Base-by-base conservation (phyloP, 2,329 filamentous ascomycete species). In the Blastomyces parvus region DNA sequence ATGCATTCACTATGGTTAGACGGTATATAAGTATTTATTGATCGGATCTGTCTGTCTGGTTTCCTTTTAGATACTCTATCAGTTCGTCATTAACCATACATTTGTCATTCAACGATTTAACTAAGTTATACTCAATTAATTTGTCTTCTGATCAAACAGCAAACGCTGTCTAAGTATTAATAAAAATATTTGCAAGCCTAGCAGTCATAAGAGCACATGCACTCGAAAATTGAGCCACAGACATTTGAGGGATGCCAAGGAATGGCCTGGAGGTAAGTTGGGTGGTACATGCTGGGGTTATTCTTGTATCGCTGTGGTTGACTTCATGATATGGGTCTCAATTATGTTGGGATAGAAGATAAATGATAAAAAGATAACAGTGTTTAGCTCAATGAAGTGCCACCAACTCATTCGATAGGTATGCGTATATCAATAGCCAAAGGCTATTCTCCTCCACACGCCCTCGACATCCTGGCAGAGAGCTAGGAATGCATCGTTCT, bases 401-500 rank as follows among this genome's bases (percentile, higher is more conserved):
- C 52, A n/a, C 19, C 19, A n/a, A 48, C 60, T 27, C n/a, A 13
- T 11, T 50, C 13, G 46, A 50, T 50, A 3, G 9, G 46, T 50
- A 50, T 50, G 22, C 9, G 46, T 40, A 11, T 17, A 38, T 63
- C 63, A 69, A 56, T 64, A 66, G 1, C 77, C 77, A 67, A 78
- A 73, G 6, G 72, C 74, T 68, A 78, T 71, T 14, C 77, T 69
- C 59, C 67, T 69, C 77, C 77, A 79, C 22, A 75, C 69, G 1
- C 70, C 70, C 60, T 79, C 75, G 5, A 79, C 67, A 65, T 76
- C 74, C 66, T 76, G 69, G 62, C 76, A 78, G 14, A 80, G 67
- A 33, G 68, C 65, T 33, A 75, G 65, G 61, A 80, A 80, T 2
- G 63, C 67, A 30, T 78, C 75, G 33, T 78, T 73, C 38, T 79